Conservation (phyloP, 192 early-diverging fungal species). For the Podila epicladia region DNA sequence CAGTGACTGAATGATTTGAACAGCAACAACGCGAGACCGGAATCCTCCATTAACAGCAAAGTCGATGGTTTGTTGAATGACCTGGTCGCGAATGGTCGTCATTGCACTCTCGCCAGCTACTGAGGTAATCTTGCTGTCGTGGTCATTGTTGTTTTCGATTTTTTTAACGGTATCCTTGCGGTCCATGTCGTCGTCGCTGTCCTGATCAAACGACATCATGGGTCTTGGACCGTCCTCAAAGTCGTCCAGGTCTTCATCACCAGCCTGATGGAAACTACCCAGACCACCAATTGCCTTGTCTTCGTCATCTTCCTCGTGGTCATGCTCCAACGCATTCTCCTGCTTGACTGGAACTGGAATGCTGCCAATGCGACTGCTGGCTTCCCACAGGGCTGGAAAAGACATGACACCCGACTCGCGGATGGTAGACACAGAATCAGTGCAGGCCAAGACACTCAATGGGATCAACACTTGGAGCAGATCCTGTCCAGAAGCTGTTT, state of each 20-base stretch:
- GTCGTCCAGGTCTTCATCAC: too few species aligned
- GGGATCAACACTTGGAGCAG: constrained; percentile 76
- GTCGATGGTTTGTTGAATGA: constrained; percentile 25
- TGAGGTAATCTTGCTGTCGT: neutral
- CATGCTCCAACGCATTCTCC: too few species aligned
- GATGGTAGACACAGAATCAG: constrained; percentile 63
- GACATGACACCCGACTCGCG: constrained; percentile 60
- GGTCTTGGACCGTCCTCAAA: constrained; percentile 12
- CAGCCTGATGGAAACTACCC: too few species aligned
- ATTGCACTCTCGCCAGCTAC: neutral
- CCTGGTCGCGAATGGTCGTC: constrained; percentile 34
- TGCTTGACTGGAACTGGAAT: constrained; percentile 4
- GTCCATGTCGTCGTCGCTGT: neutral
- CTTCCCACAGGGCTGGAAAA: constrained; percentile 32
- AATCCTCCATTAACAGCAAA: constrained; percentile 45
- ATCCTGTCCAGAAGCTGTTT: constrained; percentile 65
- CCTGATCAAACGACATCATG: constrained; percentile 13
- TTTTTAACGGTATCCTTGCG: constrained; percentile 9
- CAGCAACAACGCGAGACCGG: constrained; percentile 46
- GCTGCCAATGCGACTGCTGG: constrained; percentile 14
- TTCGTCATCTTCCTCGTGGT: too few species aligned
- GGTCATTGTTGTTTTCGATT: neutral
- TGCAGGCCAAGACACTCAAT: constrained; percentile 64
- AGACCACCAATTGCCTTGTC: too few species aligned
- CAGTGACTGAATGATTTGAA: constrained; percentile 76